Conservation (phyloP, 192 early-diverging fungal genomes). For the Chytriomyces confervae region DNA sequence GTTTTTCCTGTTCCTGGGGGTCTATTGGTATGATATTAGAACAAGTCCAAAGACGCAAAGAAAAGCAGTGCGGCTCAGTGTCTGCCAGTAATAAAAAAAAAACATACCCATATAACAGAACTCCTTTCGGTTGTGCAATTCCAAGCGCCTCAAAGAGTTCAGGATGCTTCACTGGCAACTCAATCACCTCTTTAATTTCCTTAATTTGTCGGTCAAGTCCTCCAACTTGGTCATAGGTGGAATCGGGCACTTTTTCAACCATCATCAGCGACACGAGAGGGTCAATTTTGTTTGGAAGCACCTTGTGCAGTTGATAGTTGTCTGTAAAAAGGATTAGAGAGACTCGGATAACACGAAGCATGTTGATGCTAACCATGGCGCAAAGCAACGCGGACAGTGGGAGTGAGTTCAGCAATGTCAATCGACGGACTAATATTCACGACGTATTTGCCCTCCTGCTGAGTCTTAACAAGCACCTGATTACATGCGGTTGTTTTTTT, state of each 20-base stretch:
- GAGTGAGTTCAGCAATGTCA: constrained; percentile 88
- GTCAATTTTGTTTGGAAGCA: constrained; percentile 97
- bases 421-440: constrained; percentile 93
- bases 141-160: constrained; percentile 97
- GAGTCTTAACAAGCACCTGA: constrained; percentile 66
- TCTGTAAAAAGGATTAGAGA: constrained; percentile 53
- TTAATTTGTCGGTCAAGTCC: constrained; percentile 99
- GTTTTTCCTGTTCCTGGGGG: constrained; percentile 98
- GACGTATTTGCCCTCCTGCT: constrained; percentile 98
- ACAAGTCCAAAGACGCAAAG: too few species aligned
- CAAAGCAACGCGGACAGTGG: constrained; percentile 91
- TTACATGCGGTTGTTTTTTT: neutral
- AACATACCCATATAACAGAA: constrained; percentile 76
- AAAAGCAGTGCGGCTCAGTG: too few species aligned
- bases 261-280: constrained; percentile 99
- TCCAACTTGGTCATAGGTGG: constrained; percentile 99
- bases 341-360: neutral
- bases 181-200: constrained; percentile 99
- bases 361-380: constrained; percentile 52
- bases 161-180: constrained; percentile 99
- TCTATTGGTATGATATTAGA: neutral
- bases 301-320: constrained; percentile 91
- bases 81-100: too few species aligned
- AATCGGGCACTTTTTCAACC: constrained; percentile 99
- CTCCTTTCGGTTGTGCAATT: constrained; percentile 99